Conservation (phyloP, 31 red algal genomes). For the Odonthalia washingtoniensis region DNA sequence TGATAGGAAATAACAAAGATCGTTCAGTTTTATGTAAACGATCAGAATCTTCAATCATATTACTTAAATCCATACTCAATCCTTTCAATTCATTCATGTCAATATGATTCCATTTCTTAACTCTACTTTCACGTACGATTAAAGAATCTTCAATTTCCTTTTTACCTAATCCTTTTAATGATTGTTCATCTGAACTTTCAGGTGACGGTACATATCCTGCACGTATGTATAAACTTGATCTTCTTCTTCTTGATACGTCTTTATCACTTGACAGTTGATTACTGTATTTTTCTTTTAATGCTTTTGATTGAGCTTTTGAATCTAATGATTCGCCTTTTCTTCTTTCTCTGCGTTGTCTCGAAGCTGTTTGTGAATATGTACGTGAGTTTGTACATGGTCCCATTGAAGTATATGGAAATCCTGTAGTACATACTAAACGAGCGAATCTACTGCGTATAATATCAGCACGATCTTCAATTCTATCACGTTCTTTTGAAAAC, state of each 20-base stretch:
- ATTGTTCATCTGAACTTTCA: background rate
- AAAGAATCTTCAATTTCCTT: background rate
- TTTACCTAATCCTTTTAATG: background rate
- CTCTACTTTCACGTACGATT: background rate
- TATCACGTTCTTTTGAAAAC: conserved; percentile 45
- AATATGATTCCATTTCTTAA: background rate
- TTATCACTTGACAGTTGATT: too few species aligned
- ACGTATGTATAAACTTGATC: background rate
- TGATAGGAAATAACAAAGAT: conserved; percentile 47
- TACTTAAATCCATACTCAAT: conserved; percentile 7
- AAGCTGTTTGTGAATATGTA: background rate
- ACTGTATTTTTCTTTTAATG: background rate
- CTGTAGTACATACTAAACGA: conserved; percentile 51
- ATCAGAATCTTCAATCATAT: conserved; percentile 43
- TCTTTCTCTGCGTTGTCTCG: background rate
- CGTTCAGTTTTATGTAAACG: conserved; percentile 42
- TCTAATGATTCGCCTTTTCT: conserved; percentile 18
- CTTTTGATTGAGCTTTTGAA: background rate
- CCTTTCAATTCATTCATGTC: conserved; percentile 11
- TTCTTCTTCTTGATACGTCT: background rate
- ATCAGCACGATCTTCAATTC: conserved; percentile 45
- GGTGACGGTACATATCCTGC: background rate
- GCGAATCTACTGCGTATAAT: conserved; percentile 31
- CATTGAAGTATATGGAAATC: conserved; percentile 46
- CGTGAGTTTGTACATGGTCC: conserved; percentile 25